phyloP scores from a whole-genome alignment of 768 basidiomycete genomes.

The Tulasnella calospora region DNA sequence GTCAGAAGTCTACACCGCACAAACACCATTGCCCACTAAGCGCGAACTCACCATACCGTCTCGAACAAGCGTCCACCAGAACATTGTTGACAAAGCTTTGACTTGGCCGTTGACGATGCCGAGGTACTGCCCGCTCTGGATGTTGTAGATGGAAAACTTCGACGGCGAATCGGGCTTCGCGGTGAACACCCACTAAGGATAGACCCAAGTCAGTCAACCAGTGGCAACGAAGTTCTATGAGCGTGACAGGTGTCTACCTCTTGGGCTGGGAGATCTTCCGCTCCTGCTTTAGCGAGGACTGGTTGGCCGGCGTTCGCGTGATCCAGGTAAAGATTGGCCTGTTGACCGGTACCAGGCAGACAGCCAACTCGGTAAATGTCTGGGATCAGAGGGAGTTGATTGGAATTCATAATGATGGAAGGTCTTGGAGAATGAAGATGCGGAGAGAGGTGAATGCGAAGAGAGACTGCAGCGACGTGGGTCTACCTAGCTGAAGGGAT shows the following conservation, averaged over 20 bases:
- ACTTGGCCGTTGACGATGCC: background rate
- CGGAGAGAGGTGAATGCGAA: background rate
- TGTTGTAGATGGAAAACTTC: background rate
- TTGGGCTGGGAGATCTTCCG: background rate
- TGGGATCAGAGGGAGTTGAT: background rate
- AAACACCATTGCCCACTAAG: background rate
- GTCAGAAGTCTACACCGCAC: background rate
- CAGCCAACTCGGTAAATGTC: background rate
- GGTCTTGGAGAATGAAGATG: background rate
- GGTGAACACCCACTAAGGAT: background rate
- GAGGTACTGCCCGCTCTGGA: background rate
- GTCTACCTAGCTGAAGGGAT: background rate
- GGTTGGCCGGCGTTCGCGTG: background rate
- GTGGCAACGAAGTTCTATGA: background rate
- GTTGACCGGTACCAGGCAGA: background rate
- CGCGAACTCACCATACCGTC: background rate
- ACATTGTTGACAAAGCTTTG: background rate
- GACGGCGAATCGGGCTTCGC: background rate
- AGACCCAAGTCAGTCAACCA: background rate
- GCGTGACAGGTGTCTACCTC: background rate
- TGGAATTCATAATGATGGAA: background rate
- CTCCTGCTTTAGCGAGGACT: background rate
- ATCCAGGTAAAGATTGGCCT: background rate
- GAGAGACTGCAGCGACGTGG: background rate
- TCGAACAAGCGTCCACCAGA: background rate